Evolutionary conservation across 2,329 filamentous ascomycete genomes (phyloP), one percentile per base, ranked within the genome.

Genomic region (Penicillium decumbens): DNA sequence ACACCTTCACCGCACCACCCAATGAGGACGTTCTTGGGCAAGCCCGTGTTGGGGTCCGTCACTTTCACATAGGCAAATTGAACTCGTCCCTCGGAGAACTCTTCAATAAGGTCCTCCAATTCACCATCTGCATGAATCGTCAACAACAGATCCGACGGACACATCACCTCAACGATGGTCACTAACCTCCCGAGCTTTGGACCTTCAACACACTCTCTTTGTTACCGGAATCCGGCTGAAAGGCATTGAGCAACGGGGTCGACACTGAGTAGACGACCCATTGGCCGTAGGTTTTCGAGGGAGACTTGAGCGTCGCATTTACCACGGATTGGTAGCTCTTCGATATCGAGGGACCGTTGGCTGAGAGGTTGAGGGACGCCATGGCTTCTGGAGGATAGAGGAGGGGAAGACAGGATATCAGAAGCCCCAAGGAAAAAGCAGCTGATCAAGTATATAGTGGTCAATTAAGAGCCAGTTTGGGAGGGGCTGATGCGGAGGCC

Each of bases 1-100:
- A 98, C 93, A 61, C 93, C 93, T 66, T 95, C 92, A 59, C 93
- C 93, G 70, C 93, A 98, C 87, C 93, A 98, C 59, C 88, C 91
- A 67, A 98, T 89, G 59, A 98, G 80, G 51, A 95, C 89, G 68
- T 85, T 88, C 77, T 98, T 98, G 43, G 92, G 90, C 13, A 98
- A 81, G 20, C 79, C 77, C 2, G 87, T 89, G 71, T 98, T 98
- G 47, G 90, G 88, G 68, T 98, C 93, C 71, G 91, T 95, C 75
- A 98, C 86, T 74, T 95, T 96, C 64, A 93, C 85, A 65, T 95
- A 97, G 25, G 90, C 93, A 73, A 96, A 98, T 73, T 98, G 93
- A 60, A 98, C 87, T 63, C 90, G 87, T 47, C 93, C 93, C 71
- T 98, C 93, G 59, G 86, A 97, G 73, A 98, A 95, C 57, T 98